Conservation (phyloP, 192 early-diverging fungal species). For the Coemansia sp. region DNA sequence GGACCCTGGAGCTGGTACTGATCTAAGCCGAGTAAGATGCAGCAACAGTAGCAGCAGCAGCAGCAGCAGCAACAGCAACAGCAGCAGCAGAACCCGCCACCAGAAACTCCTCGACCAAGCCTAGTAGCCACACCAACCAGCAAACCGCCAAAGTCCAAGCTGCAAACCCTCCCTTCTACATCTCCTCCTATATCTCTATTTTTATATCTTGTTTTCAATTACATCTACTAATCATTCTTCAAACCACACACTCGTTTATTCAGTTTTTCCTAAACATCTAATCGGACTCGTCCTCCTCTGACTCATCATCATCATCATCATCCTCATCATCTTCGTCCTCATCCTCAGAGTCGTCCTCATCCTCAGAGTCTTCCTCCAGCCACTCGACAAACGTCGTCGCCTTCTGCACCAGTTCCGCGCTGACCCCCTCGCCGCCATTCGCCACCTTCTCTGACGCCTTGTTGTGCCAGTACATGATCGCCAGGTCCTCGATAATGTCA, state of each 20-base stretch:
- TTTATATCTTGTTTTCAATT: not conserved
- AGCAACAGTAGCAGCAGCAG: no score
- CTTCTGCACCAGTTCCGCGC: slow-evolving; percentile 51
- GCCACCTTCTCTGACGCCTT: slow-evolving; percentile 44
- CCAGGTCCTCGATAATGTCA: slow-evolving; percentile 81
- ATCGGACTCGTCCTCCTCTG: no score
- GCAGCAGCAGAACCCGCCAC: no score
- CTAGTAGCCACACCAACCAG: no score
- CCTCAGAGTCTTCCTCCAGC: slow-evolving; percentile 73
- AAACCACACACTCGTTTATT: no score
- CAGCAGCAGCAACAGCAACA: no score
- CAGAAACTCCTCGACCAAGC: no score
- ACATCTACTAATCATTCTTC: no score
- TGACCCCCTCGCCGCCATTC: slow-evolving; percentile 27
- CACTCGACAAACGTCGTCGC: slow-evolving; percentile 66
- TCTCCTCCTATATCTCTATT: slow-evolving; percentile 21
- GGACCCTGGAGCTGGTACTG: slow-evolving; percentile 74
- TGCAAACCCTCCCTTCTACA: no score
- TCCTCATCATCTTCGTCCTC: slow-evolving; percentile 17
- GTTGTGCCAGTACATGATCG: slow-evolving; percentile 73
- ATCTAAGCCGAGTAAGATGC: slow-evolving; percentile 7
- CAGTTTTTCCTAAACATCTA: no score
- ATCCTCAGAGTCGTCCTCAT: slow-evolving; percentile 57
- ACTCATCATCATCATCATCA: not conserved
- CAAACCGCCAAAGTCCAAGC: no score